Evolutionary conservation across 2,329 filamentous ascomycete genomes (phyloP).

Genomic region (Aureobasidium uvarum): DNA sequence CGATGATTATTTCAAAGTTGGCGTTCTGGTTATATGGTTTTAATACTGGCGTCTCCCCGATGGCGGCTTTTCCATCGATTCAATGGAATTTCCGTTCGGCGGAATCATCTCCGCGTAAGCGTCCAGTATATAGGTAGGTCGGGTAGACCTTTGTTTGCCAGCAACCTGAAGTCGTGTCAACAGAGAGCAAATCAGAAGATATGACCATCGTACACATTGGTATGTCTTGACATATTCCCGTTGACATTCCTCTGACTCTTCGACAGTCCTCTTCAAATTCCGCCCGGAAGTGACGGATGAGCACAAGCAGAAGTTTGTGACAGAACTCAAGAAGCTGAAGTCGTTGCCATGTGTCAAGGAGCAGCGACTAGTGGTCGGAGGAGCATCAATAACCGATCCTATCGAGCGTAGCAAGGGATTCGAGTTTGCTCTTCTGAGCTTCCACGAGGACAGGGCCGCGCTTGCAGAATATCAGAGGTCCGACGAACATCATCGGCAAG

Average conservation of each 20-base stretch:
- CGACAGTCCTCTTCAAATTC: constrained; percentile 53
- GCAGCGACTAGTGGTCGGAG: constrained; percentile 52
- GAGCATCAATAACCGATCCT: constrained; percentile 54
- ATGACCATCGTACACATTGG: constrained; percentile 19
- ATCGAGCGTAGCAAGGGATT: constrained; percentile 55
- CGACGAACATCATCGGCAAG: constrained; percentile 52
- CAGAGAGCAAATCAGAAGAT: not conserved
- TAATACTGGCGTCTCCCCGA: not conserved
- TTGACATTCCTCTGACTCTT: not conserved
- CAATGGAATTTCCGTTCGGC: not conserved
- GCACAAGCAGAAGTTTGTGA: constrained; percentile 49
- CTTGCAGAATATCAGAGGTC: constrained; percentile 55
- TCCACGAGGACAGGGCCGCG: constrained; percentile 48
- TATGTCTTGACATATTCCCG: not conserved
- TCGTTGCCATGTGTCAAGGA: constrained; percentile 50
- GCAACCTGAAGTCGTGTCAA: not conserved
- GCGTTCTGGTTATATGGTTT: too few relatives aligned
- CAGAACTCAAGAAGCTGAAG: constrained; percentile 52
- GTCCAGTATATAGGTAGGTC: not conserved
- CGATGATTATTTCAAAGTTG: too few relatives aligned
- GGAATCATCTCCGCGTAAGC: too few relatives aligned
- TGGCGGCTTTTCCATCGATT: not conserved
- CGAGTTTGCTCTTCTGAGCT: constrained; percentile 54
- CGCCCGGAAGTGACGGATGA: constrained; percentile 43
- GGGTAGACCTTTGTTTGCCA: not conserved